A percentile compares a stretch with the other conserved stretches of the same genome.
Evolutionary conservation across 441 rosid genomes (phyloP).

Genomic region (Adansonia grandidieri): DNA sequence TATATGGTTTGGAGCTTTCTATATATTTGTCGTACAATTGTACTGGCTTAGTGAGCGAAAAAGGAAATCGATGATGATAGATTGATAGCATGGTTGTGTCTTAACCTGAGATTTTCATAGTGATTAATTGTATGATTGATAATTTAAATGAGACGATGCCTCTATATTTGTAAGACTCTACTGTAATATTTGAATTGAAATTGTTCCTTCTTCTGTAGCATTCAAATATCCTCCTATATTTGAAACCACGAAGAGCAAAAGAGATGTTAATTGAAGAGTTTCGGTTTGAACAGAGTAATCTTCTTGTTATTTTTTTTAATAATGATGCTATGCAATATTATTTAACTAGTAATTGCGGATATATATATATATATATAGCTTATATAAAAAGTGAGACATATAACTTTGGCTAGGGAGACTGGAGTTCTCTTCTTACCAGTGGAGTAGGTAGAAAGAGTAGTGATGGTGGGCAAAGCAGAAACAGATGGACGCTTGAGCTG

Average conservation of each 20-base stretch:
- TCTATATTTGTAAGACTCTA: background rate
- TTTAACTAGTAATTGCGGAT: too few species aligned
- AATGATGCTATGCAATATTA: too few species aligned
- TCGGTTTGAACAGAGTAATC: background rate
- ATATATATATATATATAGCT: too few species aligned
- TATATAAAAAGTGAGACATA: too few species aligned
- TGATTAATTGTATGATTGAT: conserved; percentile 5
- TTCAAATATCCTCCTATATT: background rate
- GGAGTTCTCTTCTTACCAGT: too few species aligned
- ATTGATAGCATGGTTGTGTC: background rate
- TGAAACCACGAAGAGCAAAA: background rate
- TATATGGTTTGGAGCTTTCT: background rate
- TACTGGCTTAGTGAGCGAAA: background rate
- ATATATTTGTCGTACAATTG: background rate
- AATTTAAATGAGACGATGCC: background rate
- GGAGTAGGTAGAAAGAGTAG: too few species aligned
- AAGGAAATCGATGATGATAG: background rate
- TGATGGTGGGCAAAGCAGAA: too few species aligned
- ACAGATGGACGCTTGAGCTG: too few species aligned
- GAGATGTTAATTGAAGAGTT: background rate
- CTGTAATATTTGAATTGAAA: background rate
- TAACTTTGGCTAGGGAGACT: too few species aligned
- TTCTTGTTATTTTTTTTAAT: too few species aligned
- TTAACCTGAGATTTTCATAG: background rate
- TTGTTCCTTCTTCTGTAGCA: background rate